Conservation (phyloP, 1,284 basidiomycete species). For the Prillingera fragicola region DNA sequence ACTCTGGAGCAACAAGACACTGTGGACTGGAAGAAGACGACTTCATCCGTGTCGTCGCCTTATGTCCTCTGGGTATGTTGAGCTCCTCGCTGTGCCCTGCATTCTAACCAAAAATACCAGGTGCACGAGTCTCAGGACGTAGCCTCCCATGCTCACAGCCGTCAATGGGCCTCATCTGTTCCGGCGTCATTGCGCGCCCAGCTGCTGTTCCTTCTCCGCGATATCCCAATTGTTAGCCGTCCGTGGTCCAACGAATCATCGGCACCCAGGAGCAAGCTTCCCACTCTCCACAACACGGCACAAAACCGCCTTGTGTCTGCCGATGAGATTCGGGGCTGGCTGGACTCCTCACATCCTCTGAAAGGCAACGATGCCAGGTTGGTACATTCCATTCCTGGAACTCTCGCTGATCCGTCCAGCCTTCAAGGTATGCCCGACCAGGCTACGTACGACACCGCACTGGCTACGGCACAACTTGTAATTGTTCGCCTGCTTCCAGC, state of each 20-base stretch:
- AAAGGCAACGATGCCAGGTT: constrained; percentile 28
- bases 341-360: constrained; percentile 31
- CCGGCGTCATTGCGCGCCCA: constrained; percentile 38
- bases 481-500: constrained; percentile 31
- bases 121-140: too few species aligned
- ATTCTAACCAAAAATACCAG: background rate
- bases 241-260: constrained; percentile 33
- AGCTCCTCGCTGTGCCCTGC: too few species aligned
- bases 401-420: constrained; percentile 13
- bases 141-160: constrained; percentile 19
- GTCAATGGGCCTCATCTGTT: constrained; percentile 31
- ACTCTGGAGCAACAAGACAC: constrained; percentile 36
- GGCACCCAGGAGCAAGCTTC: constrained; percentile 32
- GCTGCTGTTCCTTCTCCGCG: constrained; percentile 39
- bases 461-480: constrained; percentile 36
- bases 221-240: constrained; percentile 26
- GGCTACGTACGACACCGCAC: constrained; percentile 34
- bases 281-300: constrained; percentile 26
- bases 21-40: constrained; percentile 23
- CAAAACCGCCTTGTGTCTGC: constrained; percentile 29
- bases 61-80: constrained; percentile 27
- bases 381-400: constrained; percentile 6
- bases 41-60: constrained; percentile 1
- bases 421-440: constrained; percentile 34
- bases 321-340: constrained; percentile 34